Conservation (phyloP, 257 asterid species). For the Fraxinus americana region DNA sequence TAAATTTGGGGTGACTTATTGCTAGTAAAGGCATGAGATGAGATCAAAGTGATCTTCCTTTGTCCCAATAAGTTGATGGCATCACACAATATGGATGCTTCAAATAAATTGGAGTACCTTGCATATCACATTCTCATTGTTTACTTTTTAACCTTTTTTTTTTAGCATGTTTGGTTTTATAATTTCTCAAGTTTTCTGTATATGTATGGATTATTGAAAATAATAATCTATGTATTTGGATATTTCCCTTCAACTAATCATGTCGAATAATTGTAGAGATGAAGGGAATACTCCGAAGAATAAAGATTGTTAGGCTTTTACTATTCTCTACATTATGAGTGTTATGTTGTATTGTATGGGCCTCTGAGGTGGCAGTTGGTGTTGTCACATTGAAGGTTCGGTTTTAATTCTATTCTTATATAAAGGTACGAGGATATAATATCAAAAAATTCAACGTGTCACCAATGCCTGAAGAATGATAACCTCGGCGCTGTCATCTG, state of each 20-base stretch:
- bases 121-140: neutral
- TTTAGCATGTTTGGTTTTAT: too few relatives aligned
- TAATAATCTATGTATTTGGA: too few relatives aligned
- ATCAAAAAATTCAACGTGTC: constrained; percentile 39
- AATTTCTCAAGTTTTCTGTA: neutral
- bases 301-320: neutral
- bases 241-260: too few relatives aligned
- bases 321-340: neutral
- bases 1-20: neutral
- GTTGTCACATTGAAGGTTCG: constrained; percentile 1
- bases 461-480: constrained; percentile 58
- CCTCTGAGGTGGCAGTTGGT: constrained; percentile 13
- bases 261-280: too few relatives aligned
- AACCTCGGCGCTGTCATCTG: constrained; percentile 45
- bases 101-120: neutral
- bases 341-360: constrained; percentile 11
- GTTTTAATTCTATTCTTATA: neutral
- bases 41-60: neutral
- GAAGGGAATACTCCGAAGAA: too few relatives aligned
- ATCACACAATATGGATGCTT: neutral
- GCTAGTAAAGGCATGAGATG: constrained; percentile 3
- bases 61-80: neutral
- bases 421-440: too few relatives aligned
- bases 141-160: neutral
- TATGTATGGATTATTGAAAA: too few relatives aligned